Evolutionary conservation across 2,329 filamentous ascomycete species (phyloP), one percentile per base, ranked within the genome.

Genomic region (Trichoderma asperellum): DNA sequence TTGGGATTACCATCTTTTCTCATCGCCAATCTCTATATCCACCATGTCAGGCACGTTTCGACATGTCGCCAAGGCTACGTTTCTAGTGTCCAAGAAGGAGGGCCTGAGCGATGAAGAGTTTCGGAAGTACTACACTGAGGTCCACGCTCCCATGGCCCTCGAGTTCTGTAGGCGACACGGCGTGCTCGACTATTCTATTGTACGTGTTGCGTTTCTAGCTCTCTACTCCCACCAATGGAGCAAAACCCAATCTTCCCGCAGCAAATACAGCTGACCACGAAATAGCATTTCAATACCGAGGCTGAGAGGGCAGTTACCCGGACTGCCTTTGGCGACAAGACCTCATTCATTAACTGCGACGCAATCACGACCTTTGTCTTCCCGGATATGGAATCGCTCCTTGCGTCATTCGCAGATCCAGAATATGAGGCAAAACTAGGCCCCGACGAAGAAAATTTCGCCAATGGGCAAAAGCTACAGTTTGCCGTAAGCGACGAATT

Each of bases 231-330:
- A 24, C 21, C 2, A 12, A 2, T n/a, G 24, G 27, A 7, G 5
- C 14, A 21, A 29, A 47, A 8, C 16, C 1, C 1, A 16, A 11
- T 4, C n/a, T 49, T n/a, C 21, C 10, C 14, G 35, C 5, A 5
- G 7, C 24, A 21, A 49, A 47, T 14, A 32, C 14, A 8, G 47
- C 60, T 63, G 47, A 63, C 16, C 4, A 7, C 37, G 6, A 21
- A 7, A 21, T 34, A 66, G 63, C 63, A 58, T n/a, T 58, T 66
- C 24, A 66, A 66, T 37, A 58, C 53, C 18, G 53, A 57, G 37
- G 27, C 53, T 10, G 53, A 49, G 18, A 58, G 55, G n/a, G 27
- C 12, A 21, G 29, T 35, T 4, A 40, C n/a, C 27, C 53, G 27
- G 8, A 18, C 34, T 18, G 63, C 27, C 21, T 58, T 66, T 34